Conservation (phyloP, 257 asterid genomes). For the Nicotiana knightiana region DNA sequence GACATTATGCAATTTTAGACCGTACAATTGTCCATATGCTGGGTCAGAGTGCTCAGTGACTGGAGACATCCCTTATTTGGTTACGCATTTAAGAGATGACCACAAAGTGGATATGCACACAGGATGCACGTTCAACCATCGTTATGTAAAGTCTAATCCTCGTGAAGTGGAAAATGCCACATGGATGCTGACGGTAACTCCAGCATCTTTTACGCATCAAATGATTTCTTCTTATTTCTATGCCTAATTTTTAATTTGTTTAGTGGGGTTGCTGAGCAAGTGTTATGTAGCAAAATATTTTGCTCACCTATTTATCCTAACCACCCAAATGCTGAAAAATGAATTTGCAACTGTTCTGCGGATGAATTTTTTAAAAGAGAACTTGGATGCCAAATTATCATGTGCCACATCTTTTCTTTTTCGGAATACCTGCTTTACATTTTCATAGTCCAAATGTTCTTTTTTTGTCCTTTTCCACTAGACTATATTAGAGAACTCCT, state of each 20-base stretch:
- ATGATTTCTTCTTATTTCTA: background rate
- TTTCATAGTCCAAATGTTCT: background rate
- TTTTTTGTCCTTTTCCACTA: background rate
- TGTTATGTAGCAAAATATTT: too few species aligned
- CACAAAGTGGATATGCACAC: slow-evolving; percentile 91
- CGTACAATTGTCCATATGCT: slow-evolving; percentile 68
- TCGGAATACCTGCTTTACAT: background rate
- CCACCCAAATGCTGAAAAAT: background rate
- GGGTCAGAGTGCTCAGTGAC: slow-evolving; percentile 69
- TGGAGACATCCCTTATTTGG: slow-evolving; percentile 64
- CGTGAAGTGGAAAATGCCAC: slow-evolving; percentile 89
- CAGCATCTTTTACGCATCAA: background rate
- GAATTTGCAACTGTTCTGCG: background rate
- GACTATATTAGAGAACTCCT: too few species aligned
- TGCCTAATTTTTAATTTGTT: background rate
- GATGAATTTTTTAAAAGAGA: background rate
- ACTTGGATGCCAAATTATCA: background rate
- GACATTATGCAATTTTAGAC: slow-evolving; percentile 59
- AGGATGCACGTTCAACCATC: slow-evolving; percentile 73
- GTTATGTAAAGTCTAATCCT: slow-evolving; percentile 77
- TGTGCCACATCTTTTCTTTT: background rate
- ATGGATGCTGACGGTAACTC: slow-evolving; percentile 79
- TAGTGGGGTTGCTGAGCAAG: background rate
- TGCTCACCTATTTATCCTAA: background rate
- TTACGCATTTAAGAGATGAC: slow-evolving; percentile 71